Percentiles rank a stretch among this genome's conserved stretches.
phyloP scores from a whole-genome alignment of 768 basidiomycete genomes.

The Pleurotus salmoneostramineus region DNA sequence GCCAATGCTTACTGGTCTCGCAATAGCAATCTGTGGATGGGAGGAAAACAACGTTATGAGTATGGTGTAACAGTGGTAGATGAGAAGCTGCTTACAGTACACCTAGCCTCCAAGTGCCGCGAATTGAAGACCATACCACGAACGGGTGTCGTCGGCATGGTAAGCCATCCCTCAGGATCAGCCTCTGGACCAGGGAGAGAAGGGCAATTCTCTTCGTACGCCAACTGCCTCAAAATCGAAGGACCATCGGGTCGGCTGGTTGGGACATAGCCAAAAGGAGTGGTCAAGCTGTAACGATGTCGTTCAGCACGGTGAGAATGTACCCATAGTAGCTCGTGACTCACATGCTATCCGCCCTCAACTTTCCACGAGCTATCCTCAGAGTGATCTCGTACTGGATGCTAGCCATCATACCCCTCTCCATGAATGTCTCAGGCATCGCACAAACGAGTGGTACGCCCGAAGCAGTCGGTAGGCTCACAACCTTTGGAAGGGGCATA shows the following conservation, averaged over 20 bases:
- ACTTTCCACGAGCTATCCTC: constrained; percentile 41
- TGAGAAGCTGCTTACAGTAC: constrained; percentile 29
- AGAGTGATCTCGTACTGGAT: constrained; percentile 49
- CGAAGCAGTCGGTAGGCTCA: constrained; percentile 31
- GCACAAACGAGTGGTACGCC: constrained; percentile 34
- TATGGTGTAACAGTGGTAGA: neutral
- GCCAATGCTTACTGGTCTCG: constrained; percentile 37
- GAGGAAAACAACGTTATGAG: constrained; percentile 3
- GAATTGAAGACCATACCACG: constrained; percentile 37
- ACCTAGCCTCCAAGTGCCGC: constrained; percentile 34
- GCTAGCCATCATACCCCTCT: constrained; percentile 43
- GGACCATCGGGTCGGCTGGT: constrained; percentile 39
- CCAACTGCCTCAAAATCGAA: constrained; percentile 44
- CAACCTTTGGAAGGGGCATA: constrained; percentile 38
- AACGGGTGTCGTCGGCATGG: constrained; percentile 33
- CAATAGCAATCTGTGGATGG: constrained; percentile 34
- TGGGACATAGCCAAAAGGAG: constrained; percentile 51
- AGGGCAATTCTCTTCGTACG: constrained; percentile 38
- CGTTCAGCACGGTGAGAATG: neutral
- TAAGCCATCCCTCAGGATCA: constrained; percentile 54
- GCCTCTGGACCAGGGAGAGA: constrained; percentile 36
- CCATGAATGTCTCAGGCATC: constrained; percentile 51
- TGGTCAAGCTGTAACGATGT: constrained; percentile 31
- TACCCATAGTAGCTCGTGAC: constrained; percentile 16
- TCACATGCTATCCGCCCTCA: constrained; percentile 43